A percentile compares a stretch with the other conserved stretches of the same genome.
These are phyloP conservation scores for Cordyceps cateniannulata DNA, from an alignment of 2,329 filamentous ascomycete genomes.

Conservation along the genomic window DNA sequence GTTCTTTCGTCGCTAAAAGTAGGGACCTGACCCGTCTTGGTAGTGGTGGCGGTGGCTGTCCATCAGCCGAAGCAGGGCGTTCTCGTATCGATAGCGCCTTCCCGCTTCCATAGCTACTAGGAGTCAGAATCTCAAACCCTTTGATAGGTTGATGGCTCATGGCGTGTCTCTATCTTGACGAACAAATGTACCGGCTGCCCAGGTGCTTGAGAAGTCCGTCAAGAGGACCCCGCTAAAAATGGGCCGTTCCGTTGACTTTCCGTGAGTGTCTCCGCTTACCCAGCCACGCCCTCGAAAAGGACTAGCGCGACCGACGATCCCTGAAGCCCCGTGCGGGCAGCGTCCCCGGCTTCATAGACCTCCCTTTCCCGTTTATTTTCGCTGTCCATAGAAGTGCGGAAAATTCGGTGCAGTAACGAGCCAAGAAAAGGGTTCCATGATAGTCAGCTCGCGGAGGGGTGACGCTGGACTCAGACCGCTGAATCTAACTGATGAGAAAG, in stretches of 20 bases:
- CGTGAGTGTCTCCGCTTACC: neutral
- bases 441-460: neutral
- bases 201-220: neutral
- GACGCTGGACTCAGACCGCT: neutral
- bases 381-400: neutral
- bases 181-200: neutral
- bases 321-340: neutral
- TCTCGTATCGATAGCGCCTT: neutral
- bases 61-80: neutral
- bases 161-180: neutral
- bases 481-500: neutral
- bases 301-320: neutral
- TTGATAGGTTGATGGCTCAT: neutral
- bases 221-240: neutral
- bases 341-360: neutral
- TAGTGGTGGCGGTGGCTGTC: neutral
- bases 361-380: neutral
- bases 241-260: neutral
- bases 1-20: neutral
- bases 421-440: neutral
- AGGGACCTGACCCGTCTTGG: neutral
- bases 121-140: neutral
- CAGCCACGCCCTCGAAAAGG: neutral
- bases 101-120: neutral
- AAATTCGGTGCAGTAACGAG: neutral